Evolutionary conservation across 495 filamentous ascomycete genomes (phyloP), one percentile per base, ranked within the genome.

Genomic region (Barbatosphaeria neglecta): DNA sequence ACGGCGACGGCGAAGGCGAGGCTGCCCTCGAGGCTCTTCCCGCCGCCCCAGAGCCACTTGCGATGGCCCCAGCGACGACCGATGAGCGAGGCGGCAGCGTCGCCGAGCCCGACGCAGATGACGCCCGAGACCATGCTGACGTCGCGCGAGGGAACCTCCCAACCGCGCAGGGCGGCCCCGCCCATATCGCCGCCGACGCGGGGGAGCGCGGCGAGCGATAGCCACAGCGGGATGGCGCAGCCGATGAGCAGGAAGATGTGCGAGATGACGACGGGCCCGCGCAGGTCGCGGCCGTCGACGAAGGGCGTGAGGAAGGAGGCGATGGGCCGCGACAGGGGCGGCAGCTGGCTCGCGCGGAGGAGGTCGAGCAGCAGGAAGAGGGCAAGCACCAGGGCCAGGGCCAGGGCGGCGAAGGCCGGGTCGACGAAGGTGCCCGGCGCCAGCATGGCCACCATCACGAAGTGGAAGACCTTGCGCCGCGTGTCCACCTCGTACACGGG

Each of bases 41-140:
- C 92, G 13, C 92, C 92, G 22, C 85, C 84, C 92, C 92, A 99
- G 39, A 89, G 76, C 92, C 92, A 99, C 72, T 95, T 95, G 11
- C 76, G 73, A 18, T 77, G 77, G 15, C 92, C 93, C 60, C 80
- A 90, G 9, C 90, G 75, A n/a, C 93, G 71, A 5, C 92, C 93
- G 22, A 96, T 78, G 2, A 99, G 68, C 3, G 84, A 90, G n/a
- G 92, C 92, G 1, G 90, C 92, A 0, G 92, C 89, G 61, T 99
- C 92, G 13, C 92, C 92, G 63, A 98, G 78, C 2, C 92, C 92
- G 19, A 98, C 92, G 58, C 90, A 97, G 4, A 96, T 75, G 2
- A 97, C 83, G 2, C 92, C 92, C 33, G 82, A 81, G 33, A 95
- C 75, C 83, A 97, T 95, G 51, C 82, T 81, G 35, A 90, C 73